Evolutionary conservation across 257 asterid genomes (phyloP).

Genomic region (Capsicum rhomboideum): DNA sequence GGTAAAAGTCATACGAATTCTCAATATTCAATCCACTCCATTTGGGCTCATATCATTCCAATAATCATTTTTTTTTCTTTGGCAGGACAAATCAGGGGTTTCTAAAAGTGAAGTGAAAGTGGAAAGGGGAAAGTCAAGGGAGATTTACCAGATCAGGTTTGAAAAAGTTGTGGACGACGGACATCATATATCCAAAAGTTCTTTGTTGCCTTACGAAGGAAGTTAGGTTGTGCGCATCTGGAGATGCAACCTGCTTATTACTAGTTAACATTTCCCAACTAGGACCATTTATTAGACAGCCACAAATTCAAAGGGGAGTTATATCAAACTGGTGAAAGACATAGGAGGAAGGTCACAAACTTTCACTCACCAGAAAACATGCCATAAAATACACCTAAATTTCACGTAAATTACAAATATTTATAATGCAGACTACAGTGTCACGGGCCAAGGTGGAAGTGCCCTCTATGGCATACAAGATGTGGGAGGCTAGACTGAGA

Average conservation of each 20-base stretch:
- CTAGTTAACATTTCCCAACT: neutral
- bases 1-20: no score
- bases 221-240: neutral
- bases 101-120: neutral
- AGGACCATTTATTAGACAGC: neutral
- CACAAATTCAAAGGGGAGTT: conserved; percentile 17
- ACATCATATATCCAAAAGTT: conserved; percentile 1
- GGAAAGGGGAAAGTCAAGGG: no score
- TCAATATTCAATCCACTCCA: neutral
- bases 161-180: conserved; percentile 58
- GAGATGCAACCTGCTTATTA: neutral
- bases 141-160: conserved; percentile 58
- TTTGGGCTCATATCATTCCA: neutral
- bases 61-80: neutral
- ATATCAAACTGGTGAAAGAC: conserved; percentile 31
- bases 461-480: no score
- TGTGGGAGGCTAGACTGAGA: no score
- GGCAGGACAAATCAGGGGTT: neutral
- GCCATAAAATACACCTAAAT: neutral
- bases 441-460: no score
- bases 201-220: neutral
- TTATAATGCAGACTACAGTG: no score
- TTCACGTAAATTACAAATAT: neutral
- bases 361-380: neutral
- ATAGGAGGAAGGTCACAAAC: neutral